phyloP scores from a whole-genome alignment of 139 green algal species.

The Dunaliella primolecta region DNA sequence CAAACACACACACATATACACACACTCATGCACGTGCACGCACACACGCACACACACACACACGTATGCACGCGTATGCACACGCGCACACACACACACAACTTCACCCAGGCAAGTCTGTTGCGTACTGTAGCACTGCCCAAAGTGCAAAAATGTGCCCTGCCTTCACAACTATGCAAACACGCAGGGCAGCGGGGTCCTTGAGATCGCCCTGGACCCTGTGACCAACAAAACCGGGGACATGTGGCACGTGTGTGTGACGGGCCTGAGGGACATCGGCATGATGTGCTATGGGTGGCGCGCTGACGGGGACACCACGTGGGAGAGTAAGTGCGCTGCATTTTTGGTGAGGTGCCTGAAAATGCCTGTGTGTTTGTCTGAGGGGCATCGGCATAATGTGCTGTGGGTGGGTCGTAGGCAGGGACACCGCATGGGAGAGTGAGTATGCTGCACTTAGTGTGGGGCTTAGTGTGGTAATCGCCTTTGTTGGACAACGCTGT shows the following conservation, averaged over 20 bases:
- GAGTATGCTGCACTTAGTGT: too few species aligned
- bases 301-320: slow-evolving; percentile 54
- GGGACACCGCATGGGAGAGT: too few species aligned
- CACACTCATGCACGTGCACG: not conserved
- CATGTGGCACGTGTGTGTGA: slow-evolving; percentile 80
- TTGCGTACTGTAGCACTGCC: too few species aligned
- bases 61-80: too few species aligned
- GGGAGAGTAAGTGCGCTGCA: slow-evolving; percentile 44
- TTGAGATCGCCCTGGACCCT: slow-evolving; percentile 72
- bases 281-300: slow-evolving; percentile 63
- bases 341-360: too few species aligned
- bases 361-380: too few species aligned
- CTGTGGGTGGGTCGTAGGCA: too few species aligned
- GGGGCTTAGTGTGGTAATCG: not conserved
- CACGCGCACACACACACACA: too few species aligned
- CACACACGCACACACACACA: not conserved
- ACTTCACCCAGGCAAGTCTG: too few species aligned
- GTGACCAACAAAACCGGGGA: slow-evolving; percentile 68
- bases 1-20: not conserved
- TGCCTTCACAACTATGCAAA: not conserved
- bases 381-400: too few species aligned
- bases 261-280: slow-evolving; percentile 32
- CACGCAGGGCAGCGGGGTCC: slow-evolving; percentile 23
- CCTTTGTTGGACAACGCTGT: not conserved
- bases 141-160: too few species aligned